A percentile compares a stretch with the other conserved stretches of the same genome.
phyloP scores from a whole-genome alignment of 2,329 filamentous ascomycete species.

The Hirsutella minnesotensis region DNA sequence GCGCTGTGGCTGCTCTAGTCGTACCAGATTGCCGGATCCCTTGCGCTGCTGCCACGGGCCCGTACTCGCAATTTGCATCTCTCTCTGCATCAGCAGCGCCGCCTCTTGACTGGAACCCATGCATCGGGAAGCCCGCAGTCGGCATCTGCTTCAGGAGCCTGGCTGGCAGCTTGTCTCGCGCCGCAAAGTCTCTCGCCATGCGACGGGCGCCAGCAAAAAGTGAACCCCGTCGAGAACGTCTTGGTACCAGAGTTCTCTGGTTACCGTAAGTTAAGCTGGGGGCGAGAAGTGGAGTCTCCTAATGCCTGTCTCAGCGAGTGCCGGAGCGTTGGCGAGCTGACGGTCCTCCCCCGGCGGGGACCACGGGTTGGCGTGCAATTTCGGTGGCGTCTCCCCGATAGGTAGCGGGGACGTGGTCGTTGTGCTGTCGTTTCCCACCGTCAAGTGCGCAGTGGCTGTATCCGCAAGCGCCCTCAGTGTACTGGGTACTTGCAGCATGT shows the following conservation, averaged over 20 bases:
- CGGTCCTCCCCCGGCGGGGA: background rate
- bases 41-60: background rate
- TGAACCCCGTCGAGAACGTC: background rate
- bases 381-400: background rate
- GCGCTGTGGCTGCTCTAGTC: constrained; percentile 5
- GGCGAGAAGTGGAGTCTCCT: no score
- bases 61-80: no score
- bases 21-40: constrained; percentile 5
- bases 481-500: background rate
- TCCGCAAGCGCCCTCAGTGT: no score
- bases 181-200: background rate
- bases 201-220: background rate
- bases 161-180: background rate
- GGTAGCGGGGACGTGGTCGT: background rate
- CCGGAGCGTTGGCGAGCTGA: background rate
- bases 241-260: no score
- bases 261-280: no score
- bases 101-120: background rate
- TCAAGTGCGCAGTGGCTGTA: no score
- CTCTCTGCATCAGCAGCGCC: background rate
- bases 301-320: background rate
- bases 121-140: background rate
- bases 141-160: background rate
- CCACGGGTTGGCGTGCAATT: background rate
- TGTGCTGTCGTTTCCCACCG: background rate